Evolutionary conservation across 2,329 filamentous ascomycete species (phyloP), one percentile per base, ranked within the genome.

Genomic region (Passalora sequoiae): DNA sequence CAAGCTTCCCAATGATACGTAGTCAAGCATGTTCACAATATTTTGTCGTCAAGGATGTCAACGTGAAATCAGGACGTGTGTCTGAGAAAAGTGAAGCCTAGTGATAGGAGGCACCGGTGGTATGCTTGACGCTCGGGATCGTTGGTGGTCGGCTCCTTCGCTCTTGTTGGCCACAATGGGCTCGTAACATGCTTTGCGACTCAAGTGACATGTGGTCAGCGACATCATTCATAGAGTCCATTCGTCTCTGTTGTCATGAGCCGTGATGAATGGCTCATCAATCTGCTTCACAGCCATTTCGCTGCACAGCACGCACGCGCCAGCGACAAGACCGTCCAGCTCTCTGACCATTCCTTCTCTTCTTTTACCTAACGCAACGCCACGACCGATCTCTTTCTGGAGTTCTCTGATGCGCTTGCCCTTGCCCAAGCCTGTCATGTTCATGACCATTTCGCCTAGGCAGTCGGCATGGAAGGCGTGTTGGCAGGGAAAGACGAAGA

Each of bases 401-500:
- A 95, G 70, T 66, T 96, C 89, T 47, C 80, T 78, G 55, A 98
- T 96, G 54, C 86, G 76, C 63, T 83, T 83, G 12, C 83, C 81
- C 66, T 84, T 86, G 13, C 80, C 83, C 39, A 83, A 72, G 0
- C 88, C 87, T 1, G 84, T 82, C 53, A 88, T 83, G 64, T 91
- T 86, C 40, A 96, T 75, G 1, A 97, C 88, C 60, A 84, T 85
- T 58, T 80, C 83, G 0, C 88, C 91, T 37, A 98, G 69, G 64
- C 92, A 98, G 63, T 98, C 92, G 30, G 86, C 91, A 66, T 98
- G 92, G 61, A 98, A 98, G 3, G 89, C 86, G 67, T 98, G 92
- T 70, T 98, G 92, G 66, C 92, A 98, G 0, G 92, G 92, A 55
- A 98, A 98, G 13, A 98, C 92, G 57, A 97, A 98, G 68, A 98